These are phyloP conservation scores for Jamesozyma hellenica DNA, from an alignment of 805 yeast genomes.

Conservation along the genomic window DNA sequence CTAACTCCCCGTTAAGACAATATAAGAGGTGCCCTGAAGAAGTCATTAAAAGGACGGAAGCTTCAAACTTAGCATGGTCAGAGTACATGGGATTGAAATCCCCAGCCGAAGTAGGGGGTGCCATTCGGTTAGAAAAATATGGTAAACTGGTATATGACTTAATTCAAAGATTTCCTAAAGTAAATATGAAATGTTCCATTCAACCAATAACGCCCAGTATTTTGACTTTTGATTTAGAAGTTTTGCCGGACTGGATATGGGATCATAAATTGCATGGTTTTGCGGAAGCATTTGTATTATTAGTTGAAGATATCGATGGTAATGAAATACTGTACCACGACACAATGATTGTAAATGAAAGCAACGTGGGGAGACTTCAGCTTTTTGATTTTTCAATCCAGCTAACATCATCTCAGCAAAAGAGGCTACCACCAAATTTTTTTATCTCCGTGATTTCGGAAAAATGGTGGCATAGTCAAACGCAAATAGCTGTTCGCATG, in stretches of 20 bases:
- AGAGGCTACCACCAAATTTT: slow-evolving; percentile 53
- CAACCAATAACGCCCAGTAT: slow-evolving; percentile 73
- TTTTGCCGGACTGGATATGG: slow-evolving; percentile 75
- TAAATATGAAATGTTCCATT: slow-evolving; percentile 47
- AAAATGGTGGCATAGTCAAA: slow-evolving; percentile 72
- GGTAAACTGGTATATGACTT: slow-evolving; percentile 52
- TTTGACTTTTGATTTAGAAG: slow-evolving; percentile 53
- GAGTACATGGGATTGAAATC: slow-evolving; percentile 57
- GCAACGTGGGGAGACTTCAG: slow-evolving; percentile 44
- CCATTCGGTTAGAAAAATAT: slow-evolving; percentile 58
- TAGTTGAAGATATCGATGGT: slow-evolving; percentile 81
- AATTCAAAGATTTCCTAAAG: slow-evolving; percentile 62
- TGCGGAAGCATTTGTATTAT: slow-evolving; percentile 53
- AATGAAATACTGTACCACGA: slow-evolving; percentile 58
- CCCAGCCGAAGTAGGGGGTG: slow-evolving; percentile 73
- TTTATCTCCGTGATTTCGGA: slow-evolving; percentile 69
- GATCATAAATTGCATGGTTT: slow-evolving; percentile 51
- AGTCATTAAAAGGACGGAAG: slow-evolving; percentile 63
- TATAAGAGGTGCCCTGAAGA: slow-evolving; percentile 62
- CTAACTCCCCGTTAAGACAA: slow-evolving; percentile 80
- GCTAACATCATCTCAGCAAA: slow-evolving; percentile 15
- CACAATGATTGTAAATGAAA: slow-evolving; percentile 39
- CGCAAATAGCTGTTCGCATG: slow-evolving; percentile 46
- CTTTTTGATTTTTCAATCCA: slow-evolving; percentile 54
- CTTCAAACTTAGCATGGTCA: slow-evolving; percentile 71